Percentiles rank a stretch among this genome's conserved stretches.
phyloP scores from a whole-genome alignment of 129 eudicot genomes.

The Lonicera japonica region DNA sequence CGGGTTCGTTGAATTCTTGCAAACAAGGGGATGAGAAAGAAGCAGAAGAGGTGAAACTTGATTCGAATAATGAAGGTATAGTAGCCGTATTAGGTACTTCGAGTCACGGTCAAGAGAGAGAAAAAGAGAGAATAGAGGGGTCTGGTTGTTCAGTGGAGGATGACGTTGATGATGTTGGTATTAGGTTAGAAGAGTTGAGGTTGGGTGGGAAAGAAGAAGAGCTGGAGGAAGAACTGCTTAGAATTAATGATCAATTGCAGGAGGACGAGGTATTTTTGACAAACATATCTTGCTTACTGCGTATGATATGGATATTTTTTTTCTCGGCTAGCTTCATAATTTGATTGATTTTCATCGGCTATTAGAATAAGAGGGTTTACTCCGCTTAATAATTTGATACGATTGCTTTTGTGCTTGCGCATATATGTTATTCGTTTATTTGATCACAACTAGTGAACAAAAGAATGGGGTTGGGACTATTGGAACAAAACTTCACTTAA shows the following conservation, averaged over 20 bases:
- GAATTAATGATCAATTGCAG: slow-evolving; percentile 70
- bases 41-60: slow-evolving; percentile 4
- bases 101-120: slow-evolving; percentile 11
- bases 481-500: too few relatives aligned
- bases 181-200: slow-evolving; percentile 37
- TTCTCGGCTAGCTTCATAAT: too few relatives aligned
- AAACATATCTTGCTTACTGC: too few relatives aligned
- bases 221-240: slow-evolving; percentile 45
- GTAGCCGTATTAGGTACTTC: not conserved
- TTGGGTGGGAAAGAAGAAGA: slow-evolving; percentile 41
- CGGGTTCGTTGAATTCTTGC: slow-evolving; percentile 14
- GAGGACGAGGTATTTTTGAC: slow-evolving; percentile 67
- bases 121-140: not conserved
- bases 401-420: too few relatives aligned
- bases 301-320: too few relatives aligned
- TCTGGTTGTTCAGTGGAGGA: slow-evolving; percentile 18
- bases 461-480: too few relatives aligned
- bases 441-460: too few relatives aligned
- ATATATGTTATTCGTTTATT: too few relatives aligned
- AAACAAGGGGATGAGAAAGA: slow-evolving; percentile 12
- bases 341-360: too few relatives aligned
- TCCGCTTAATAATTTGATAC: too few relatives aligned
- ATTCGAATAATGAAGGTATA: not conserved
- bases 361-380: too few relatives aligned
- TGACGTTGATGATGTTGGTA: slow-evolving; percentile 24